Evolutionary conservation across 225 moss, liverwort and hornwort genomes (phyloP).

Genomic region (Asterella californica): DNA sequence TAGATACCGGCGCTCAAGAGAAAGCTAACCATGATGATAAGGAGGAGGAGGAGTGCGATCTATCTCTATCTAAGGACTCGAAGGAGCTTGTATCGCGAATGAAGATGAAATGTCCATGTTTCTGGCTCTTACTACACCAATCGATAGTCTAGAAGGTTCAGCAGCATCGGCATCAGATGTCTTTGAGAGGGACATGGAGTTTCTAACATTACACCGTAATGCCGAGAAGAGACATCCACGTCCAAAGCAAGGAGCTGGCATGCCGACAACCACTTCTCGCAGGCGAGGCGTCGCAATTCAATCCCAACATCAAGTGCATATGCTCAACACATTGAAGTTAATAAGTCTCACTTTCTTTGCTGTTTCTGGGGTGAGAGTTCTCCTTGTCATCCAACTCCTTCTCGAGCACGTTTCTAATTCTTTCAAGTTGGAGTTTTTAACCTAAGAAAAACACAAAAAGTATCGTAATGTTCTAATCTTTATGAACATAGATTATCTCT

Average conservation of each 20-base stretch:
- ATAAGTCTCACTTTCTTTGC: slow-evolving; percentile 48
- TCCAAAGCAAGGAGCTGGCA: background rate
- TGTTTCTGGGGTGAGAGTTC: slow-evolving; percentile 39
- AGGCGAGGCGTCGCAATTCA: slow-evolving; percentile 38
- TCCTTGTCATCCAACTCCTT: background rate
- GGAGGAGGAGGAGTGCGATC: background rate
- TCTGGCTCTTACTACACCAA: slow-evolving; percentile 5
- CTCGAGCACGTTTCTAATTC: background rate
- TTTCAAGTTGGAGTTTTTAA: background rate
- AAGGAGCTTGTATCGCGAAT: background rate
- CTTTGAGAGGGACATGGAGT: slow-evolving; percentile 18
- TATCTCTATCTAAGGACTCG: too few relatives aligned
- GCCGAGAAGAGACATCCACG: background rate
- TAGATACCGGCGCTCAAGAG: background rate
- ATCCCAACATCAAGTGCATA: slow-evolving; percentile 44
- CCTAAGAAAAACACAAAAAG: background rate
- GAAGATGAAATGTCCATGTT: slow-evolving; percentile 35
- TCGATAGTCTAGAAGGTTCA: background rate
- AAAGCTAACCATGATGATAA: background rate
- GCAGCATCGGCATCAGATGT: background rate
- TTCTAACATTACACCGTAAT: slow-evolving; percentile 20
- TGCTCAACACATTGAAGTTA: slow-evolving; percentile 39
- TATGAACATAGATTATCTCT: too few relatives aligned
- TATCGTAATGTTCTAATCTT: too few relatives aligned
- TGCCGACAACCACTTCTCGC: slow-evolving; percentile 21